Conservation (phyloP, 1,284 basidiomycete species). For the Jaminaea rosea region DNA sequence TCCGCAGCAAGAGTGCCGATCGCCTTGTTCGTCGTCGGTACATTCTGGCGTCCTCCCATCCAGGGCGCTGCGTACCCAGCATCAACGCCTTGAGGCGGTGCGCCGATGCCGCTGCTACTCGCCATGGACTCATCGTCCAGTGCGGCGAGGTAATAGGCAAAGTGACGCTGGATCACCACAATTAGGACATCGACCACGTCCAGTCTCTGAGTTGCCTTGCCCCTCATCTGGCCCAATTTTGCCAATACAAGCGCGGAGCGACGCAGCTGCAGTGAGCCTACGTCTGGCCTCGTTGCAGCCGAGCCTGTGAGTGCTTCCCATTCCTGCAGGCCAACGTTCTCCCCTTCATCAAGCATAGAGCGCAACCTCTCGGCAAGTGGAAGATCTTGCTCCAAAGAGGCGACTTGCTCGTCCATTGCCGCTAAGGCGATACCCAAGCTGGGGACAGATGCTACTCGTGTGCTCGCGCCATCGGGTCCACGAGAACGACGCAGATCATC, state of each 20-base stretch:
- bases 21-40: slow-evolving; percentile 1
- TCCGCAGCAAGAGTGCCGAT: slow-evolving; percentile 3
- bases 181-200: slow-evolving; percentile 73
- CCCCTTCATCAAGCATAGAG: slow-evolving; percentile 62
- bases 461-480: neutral
- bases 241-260: too few species aligned
- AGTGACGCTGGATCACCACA: slow-evolving; percentile 74
- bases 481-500: neutral
- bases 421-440: slow-evolving; percentile 67
- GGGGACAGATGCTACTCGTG: slow-evolving; percentile 51
- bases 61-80: slow-evolving; percentile 5
- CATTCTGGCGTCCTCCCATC: slow-evolving; percentile 6
- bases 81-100: slow-evolving; percentile 3
- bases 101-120: slow-evolving; percentile 16
- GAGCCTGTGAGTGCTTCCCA: slow-evolving; percentile 50
- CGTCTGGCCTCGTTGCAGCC: too few species aligned
- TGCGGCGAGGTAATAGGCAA: slow-evolving; percentile 53
- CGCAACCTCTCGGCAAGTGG: slow-evolving; percentile 62
- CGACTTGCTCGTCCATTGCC: slow-evolving; percentile 57
- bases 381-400: slow-evolving; percentile 57
- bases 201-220: slow-evolving; percentile 36
- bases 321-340: slow-evolving; percentile 63
- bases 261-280: slow-evolving; percentile 51
- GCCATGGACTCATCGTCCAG: neutral
- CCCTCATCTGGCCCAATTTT: too few species aligned